phyloP scores from a whole-genome alignment of 2,329 filamentous ascomycete species.

The Penicillium sp. region DNA sequence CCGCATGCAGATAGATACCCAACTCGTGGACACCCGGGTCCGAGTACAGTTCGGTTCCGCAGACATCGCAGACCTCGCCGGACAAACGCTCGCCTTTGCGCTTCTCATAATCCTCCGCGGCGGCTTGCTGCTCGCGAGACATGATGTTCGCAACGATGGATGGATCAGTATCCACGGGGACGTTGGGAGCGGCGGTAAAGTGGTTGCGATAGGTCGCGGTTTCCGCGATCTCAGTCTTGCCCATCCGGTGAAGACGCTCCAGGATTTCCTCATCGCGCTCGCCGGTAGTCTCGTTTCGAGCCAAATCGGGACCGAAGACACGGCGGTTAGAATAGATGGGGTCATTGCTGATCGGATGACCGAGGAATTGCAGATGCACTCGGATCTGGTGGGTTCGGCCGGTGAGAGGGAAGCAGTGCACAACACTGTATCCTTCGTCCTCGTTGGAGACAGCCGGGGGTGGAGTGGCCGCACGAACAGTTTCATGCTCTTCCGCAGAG shows the following conservation, averaged over 20 bases:
- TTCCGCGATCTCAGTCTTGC: slow-evolving; percentile 87
- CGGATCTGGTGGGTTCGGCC: slow-evolving; percentile 92
- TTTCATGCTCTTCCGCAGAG: slow-evolving; percentile 18
- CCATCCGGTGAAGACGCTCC: slow-evolving; percentile 79
- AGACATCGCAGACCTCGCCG: slow-evolving; percentile 75
- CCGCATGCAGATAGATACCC: slow-evolving; percentile 88
- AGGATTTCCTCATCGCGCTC: slow-evolving; percentile 89
- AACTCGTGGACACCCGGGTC: slow-evolving; percentile 89
- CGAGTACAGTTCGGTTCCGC: slow-evolving; percentile 84
- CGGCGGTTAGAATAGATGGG: slow-evolving; percentile 94
- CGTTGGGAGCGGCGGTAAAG: slow-evolving; percentile 38
- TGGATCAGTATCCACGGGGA: slow-evolving; percentile 37
- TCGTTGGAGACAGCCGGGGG: slow-evolving; percentile 41
- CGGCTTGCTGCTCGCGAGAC: slow-evolving; percentile 63
- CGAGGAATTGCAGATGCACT: slow-evolving; percentile 90
- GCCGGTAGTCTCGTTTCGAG: slow-evolving; percentile 62
- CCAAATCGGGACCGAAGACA: slow-evolving; percentile 83
- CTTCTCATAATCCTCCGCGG: slow-evolving; percentile 87
- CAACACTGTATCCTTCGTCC: slow-evolving; percentile 80
- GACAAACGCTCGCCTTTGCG: slow-evolving; percentile 92
- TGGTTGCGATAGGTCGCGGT: slow-evolving; percentile 78
- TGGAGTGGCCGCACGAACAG: slow-evolving; percentile 31
- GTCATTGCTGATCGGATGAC: slow-evolving; percentile 94
- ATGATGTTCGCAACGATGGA: slow-evolving; percentile 42
- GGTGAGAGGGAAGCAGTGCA: slow-evolving; percentile 88